Base-by-base conservation (phyloP, 495 filamentous ascomycete genomes). In the Neurospora terricola region DNA sequence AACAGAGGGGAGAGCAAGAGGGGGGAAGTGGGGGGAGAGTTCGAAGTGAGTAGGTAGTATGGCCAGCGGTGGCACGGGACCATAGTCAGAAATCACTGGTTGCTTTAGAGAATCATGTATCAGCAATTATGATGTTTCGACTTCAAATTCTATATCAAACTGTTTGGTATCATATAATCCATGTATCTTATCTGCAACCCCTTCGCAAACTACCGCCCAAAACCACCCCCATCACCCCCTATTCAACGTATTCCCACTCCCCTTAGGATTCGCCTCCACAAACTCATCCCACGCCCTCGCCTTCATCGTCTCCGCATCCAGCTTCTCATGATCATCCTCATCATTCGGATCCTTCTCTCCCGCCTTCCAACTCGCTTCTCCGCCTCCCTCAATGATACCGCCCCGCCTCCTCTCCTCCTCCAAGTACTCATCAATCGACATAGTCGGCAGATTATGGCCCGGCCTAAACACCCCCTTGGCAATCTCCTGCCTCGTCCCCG, bases 341-440 rank as follows among this genome's bases (percentile, higher is more conserved):
- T 98, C 92, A 36, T 91, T 85, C 80, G 94, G 90, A 5, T 90
- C 88, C 70, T 83, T 81, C 23, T 88, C 82, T n/a, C 87, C 87
- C 1, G 54, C 54, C 27, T 66, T 66, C 54, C 54, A 66, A 71
- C 91, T 94, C 75, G 91, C 87, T 78, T 91, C 90, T n/a, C 91
- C 93, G 54, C 96, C 96, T 38, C 94, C 94, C 79, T 97, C 91
- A 71, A 97, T 91, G 30, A 99, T 92, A n/a, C 93, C 93, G 10
- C 96, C 96, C 78, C 92, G 85, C 74, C 88, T 86, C 73, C 90
- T 86, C 81, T 99, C 96, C 83, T 99, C 96, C 68, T 95, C 95
- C 18, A 99, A 83, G 78, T 98, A 98, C 81, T 99, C 96, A 75
- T 99, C 96, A 73, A 99, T 98, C 0, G 89, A 92, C 96, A 98